Evolutionary conservation across 108 stramenopile genomes (phyloP).

Genomic region (Parmales sp.): DNA sequence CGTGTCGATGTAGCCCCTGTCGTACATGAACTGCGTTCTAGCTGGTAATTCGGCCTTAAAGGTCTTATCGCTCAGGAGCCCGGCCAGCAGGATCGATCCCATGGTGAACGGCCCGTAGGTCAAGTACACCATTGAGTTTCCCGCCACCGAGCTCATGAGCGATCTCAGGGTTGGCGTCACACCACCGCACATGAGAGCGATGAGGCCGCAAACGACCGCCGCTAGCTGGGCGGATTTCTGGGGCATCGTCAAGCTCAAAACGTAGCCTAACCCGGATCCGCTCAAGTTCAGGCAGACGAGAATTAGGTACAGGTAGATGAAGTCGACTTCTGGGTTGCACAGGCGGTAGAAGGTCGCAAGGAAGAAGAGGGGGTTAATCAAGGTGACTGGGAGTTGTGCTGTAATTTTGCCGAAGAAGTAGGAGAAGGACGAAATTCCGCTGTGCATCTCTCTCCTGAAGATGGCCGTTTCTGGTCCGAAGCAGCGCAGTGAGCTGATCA

Average conservation of each 20-base stretch:
- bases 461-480: neutral
- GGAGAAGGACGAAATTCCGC: neutral
- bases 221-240: neutral
- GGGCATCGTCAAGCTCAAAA: neutral
- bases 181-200: neutral
- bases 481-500: neutral
- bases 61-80: neutral
- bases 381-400: neutral
- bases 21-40: neutral
- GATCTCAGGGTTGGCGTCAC: neutral
- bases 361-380: constrained; percentile 6
- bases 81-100: neutral
- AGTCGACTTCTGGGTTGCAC: neutral
- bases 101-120: constrained; percentile 7
- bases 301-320: neutral
- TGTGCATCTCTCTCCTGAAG: neutral
- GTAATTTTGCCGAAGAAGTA: neutral
- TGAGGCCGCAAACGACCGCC: neutral
- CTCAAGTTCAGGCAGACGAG: neutral
- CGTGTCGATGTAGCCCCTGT: neutral
- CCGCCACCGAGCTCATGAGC: neutral
- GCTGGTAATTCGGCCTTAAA: neutral
- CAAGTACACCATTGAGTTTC: neutral
- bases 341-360: neutral
- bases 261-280: neutral